Conservation (phyloP, 345 rosid species). For the Murraya koenigii region DNA sequence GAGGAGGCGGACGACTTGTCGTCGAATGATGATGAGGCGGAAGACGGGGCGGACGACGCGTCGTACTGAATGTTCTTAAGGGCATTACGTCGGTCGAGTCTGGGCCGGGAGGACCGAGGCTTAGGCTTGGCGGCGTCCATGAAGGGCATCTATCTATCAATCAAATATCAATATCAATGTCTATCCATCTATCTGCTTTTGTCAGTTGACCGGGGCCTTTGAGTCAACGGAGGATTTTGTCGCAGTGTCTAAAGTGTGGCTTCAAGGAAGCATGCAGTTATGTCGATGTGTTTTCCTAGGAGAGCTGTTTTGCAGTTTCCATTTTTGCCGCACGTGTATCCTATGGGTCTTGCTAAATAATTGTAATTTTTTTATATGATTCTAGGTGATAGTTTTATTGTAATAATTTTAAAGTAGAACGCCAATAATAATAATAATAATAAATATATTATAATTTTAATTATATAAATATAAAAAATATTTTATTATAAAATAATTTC, state of each 20-base stretch:
- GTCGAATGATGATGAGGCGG: constrained; percentile 36
- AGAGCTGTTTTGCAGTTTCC: neutral
- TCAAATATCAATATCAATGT: too few relatives aligned
- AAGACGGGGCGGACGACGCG: constrained; percentile 25
- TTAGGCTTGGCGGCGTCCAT: constrained; percentile 35
- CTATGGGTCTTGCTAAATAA: too few relatives aligned
- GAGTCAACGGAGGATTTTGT: neutral
- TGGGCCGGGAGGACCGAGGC: constrained; percentile 27
- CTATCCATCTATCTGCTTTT: too few relatives aligned
- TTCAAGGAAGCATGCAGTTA: neutral
- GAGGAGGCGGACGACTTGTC: constrained; percentile 38
- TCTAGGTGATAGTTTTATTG: too few relatives aligned
- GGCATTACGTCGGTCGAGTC: constrained; percentile 73
- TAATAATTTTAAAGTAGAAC: too few relatives aligned
- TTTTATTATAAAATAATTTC: too few relatives aligned
- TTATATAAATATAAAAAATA: too few relatives aligned
- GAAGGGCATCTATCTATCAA: neutral
- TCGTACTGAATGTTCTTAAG: constrained; percentile 56
- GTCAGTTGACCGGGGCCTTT: too few relatives aligned
- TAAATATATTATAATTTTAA: too few relatives aligned
- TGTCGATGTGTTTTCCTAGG: neutral
- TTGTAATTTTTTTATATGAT: too few relatives aligned
- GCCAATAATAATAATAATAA: too few relatives aligned
- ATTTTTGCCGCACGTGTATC: neutral
- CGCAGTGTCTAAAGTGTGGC: neutral